phyloP scores from a whole-genome alignment of 2,329 filamentous ascomycete species.

The Aaosphaeria arxii region DNA sequence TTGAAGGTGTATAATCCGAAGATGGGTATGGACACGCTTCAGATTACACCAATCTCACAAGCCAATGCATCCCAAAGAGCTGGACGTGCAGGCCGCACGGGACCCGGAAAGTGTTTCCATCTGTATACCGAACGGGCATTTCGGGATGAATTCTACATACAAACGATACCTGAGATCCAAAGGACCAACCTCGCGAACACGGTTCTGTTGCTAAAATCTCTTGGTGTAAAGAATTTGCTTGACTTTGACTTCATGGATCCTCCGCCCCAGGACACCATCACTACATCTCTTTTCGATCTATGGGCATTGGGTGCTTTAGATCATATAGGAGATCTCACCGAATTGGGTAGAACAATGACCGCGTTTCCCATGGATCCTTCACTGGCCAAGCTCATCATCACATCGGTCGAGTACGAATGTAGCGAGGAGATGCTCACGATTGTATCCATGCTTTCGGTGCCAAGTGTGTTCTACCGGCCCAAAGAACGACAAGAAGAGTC shows the following conservation, averaged over 20 bases:
- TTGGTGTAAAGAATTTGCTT: slow-evolving; percentile 88
- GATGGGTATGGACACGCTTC: slow-evolving; percentile 98
- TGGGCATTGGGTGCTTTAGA: slow-evolving; percentile 94
- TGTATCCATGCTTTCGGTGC: slow-evolving; percentile 95
- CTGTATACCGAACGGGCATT: slow-evolving; percentile 93
- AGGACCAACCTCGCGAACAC: slow-evolving; percentile 94
- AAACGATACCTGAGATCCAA: slow-evolving; percentile 97
- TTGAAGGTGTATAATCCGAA: slow-evolving; percentile 98
- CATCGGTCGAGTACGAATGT: slow-evolving; percentile 82
- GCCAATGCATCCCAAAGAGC: slow-evolving; percentile 93
- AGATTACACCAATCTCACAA: slow-evolving; percentile 96
- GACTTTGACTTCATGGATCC: slow-evolving; percentile 99
- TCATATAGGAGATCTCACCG: slow-evolving; percentile 88
- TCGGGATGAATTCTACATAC: slow-evolving; percentile 92
- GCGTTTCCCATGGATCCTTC: slow-evolving; percentile 98
- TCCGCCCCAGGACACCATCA: slow-evolving; percentile 95
- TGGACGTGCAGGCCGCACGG: slow-evolving; percentile 89
- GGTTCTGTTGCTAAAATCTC: slow-evolving; percentile 86
- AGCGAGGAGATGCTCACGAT: slow-evolving; percentile 98
- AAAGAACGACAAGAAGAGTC: slow-evolving; percentile 97
- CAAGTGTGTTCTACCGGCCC: slow-evolving; percentile 93
- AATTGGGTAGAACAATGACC: slow-evolving; percentile 88
- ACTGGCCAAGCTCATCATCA: slow-evolving; percentile 91
- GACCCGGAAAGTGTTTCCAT: slow-evolving; percentile 91
- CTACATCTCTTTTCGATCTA: slow-evolving; percentile 93